These are phyloP conservation scores for Boeremia exigua DNA, from an alignment of 2,329 filamentous ascomycete species.

Conservation along the genomic window DNA sequence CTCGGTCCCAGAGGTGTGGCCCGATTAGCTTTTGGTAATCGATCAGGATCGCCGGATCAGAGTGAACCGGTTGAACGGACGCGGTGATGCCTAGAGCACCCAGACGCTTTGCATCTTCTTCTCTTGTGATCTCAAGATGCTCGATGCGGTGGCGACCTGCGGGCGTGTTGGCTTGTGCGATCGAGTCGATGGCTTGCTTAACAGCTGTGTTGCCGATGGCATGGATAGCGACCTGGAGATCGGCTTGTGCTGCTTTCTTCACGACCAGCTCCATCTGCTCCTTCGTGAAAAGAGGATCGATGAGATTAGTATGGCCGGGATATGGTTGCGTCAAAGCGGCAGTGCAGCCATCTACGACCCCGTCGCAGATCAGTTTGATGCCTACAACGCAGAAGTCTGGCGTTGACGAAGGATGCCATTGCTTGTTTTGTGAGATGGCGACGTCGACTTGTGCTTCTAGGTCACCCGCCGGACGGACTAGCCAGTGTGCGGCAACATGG, in stretches of 20 bases:
- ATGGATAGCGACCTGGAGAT: conserved; percentile 65
- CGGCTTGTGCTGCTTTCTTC: conserved; percentile 54
- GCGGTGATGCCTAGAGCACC: conserved; percentile 72
- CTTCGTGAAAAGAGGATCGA: conserved; percentile 16
- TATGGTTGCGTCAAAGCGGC: conserved; percentile 65
- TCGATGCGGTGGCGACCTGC: conserved; percentile 62
- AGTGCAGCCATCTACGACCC: conserved; percentile 67
- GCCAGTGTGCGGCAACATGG: conserved; percentile 59
- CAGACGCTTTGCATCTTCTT: conserved; percentile 60
- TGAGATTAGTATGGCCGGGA: conserved; percentile 14
- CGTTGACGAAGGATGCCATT: conserved; percentile 50
- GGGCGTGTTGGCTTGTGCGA: conserved; percentile 40
- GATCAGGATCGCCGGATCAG: conserved; percentile 69
- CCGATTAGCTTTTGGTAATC: conserved; percentile 65
- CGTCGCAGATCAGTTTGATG: conserved; percentile 67
- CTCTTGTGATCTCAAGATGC: conserved; percentile 59
- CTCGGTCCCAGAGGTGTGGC: conserved; percentile 57
- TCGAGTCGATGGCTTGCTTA: conserved; percentile 58
- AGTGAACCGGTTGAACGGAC: conserved; percentile 88
- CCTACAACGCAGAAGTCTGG: conserved; percentile 60
- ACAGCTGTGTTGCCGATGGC: conserved; percentile 67
- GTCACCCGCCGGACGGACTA: conserved; percentile 54
- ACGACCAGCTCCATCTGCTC: conserved; percentile 13
- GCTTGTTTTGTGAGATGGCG: conserved; percentile 51
- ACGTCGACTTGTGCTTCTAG: conserved; percentile 54